Base-by-base conservation (phyloP, 805 yeast species). In the Pichia deserticola region DNA sequence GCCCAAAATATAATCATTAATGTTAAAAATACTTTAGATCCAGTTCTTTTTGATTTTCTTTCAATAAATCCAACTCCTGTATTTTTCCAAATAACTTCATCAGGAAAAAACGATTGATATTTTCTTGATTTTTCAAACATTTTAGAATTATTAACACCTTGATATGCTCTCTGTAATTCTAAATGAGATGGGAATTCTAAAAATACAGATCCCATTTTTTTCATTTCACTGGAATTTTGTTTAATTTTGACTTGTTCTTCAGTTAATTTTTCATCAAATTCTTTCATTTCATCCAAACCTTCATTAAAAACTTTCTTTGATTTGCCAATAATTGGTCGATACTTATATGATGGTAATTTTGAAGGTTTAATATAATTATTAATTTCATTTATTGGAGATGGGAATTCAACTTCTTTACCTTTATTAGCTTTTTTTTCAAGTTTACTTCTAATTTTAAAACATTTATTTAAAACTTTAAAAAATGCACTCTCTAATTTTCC, bases 91-190 rank as follows among this genome's bases (percentile, higher is more conserved):
- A 86, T 71, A 43, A 92, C 74, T 59, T 92, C 97, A 40, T 80
- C 84, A 7, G 98, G 97, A 10, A 85, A 71, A 45, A 81, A 71
- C 33, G 89, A 89, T 47, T 81, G 79, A 57, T 71, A 68, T 51
- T 79, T 69, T 52, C 76, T 75, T 62, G 63, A 77, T 55, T 56
- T 63, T 60, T 67, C 74, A 53, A 73, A 70, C 61, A 71, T 62
- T 61, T 73, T 54, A 58, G 71, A 75, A 56, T 75, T 77, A 36
- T 84, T 83, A 55, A 84, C 68, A n/a, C 88, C 82, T 70, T 92
- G 98, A 67, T 75, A 86, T 44, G 96, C 96, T 57, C 81, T 76
- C 68, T 90, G 97, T 49, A 93, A 84, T 63, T 90, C 95, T 52
- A 85, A 76, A 67, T 89, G 97, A 52, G 86, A 75, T 45, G 85